Base-by-base conservation (phyloP, 768 basidiomycete species). In the Hypholoma fasciculare region DNA sequence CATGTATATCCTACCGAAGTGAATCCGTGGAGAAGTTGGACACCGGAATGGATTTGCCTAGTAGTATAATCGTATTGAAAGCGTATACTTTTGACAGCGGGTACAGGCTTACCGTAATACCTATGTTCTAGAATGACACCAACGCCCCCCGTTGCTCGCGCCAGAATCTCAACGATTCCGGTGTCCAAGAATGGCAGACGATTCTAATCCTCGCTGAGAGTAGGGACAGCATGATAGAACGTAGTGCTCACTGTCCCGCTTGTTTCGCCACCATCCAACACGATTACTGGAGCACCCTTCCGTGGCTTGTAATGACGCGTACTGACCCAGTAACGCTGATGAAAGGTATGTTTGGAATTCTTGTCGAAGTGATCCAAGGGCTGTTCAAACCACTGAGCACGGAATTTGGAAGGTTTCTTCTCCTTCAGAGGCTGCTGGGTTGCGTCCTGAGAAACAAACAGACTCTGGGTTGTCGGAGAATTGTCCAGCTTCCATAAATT, bases 201-300 rank as follows among this genome's bases (percentile, higher is more conserved):
- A 52, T 79, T 71, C 81, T 82, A 36, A 19, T 30, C 47, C 9
- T 7, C 52, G 8, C 46, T 44, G 16, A 43, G 19, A 14, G 17
- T 16, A 27, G 13, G 38, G 36, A 38, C 23, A 4, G 34, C 17
- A 2, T 1, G 19, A 30, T 27, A 9, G 3, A 39, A 30, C 7
- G 49, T 53, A 38, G n/a, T 47, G 43, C 86, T 63, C 40, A 89
- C 83, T 71, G 84, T 86, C 17, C 94, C 96, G 60, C 84, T 89
- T 3, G 94, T 96, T 74, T 98, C 96, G 14, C 96, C 96, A 0
- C 93, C 94, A 71, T 98, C 96, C 19, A 98, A 74, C 2, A 98
- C 84, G 63, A 94, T 88, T 19, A 98, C 92, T 0, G 96, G 96
- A 2, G 87, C 90, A 44, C 87, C 85, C 2, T 79, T 72, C 6